These are phyloP conservation scores for Adansonia digitata DNA, from an alignment of 345 rosid species.

Conservation along the genomic window DNA sequence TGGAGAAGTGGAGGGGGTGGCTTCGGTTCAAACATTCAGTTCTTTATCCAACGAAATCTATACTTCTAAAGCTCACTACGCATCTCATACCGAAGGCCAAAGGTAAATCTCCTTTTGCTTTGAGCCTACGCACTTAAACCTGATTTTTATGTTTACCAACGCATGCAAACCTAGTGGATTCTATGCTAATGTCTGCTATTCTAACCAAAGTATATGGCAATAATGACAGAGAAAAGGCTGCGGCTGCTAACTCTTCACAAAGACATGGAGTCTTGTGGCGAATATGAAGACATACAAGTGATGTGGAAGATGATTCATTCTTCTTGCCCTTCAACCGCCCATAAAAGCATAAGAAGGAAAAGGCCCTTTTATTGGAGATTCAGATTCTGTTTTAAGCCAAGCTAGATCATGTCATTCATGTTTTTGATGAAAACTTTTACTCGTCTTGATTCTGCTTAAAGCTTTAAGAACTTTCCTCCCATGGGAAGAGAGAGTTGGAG, in stretches of 20 bases:
- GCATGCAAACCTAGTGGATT: neutral
- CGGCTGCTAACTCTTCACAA: slow-evolving; percentile 42
- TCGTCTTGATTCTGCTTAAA: neutral
- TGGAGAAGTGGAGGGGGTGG: slow-evolving; percentile 37
- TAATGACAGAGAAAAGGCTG: slow-evolving; percentile 28
- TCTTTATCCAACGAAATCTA: slow-evolving; percentile 27
- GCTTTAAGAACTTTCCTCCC: neutral
- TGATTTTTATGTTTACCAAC: neutral
- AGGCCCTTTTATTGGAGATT: slow-evolving; percentile 16
- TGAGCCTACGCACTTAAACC: neutral
- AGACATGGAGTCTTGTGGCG: slow-evolving; percentile 58
- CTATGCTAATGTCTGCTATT: neutral
- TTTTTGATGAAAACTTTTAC: neutral
- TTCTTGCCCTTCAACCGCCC: slow-evolving; percentile 20
- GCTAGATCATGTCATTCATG: slow-evolving; percentile 2
- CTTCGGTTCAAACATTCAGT: slow-evolving; percentile 29
- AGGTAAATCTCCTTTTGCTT: slow-evolving; percentile 25
- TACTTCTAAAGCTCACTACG: slow-evolving; percentile 35
- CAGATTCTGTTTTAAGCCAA: slow-evolving; percentile 31
- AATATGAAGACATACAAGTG: slow-evolving; percentile 54
- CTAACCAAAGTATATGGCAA: neutral
- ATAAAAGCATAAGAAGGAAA: slow-evolving; percentile 15
- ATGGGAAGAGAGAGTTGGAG: neutral
- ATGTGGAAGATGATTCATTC: slow-evolving; percentile 66
- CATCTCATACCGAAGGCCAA: slow-evolving; percentile 29